Evolutionary conservation across 2,329 filamentous ascomycete species (phyloP), one percentile per base, ranked within the genome.

Genomic region (Exophiala alcalophila): DNA sequence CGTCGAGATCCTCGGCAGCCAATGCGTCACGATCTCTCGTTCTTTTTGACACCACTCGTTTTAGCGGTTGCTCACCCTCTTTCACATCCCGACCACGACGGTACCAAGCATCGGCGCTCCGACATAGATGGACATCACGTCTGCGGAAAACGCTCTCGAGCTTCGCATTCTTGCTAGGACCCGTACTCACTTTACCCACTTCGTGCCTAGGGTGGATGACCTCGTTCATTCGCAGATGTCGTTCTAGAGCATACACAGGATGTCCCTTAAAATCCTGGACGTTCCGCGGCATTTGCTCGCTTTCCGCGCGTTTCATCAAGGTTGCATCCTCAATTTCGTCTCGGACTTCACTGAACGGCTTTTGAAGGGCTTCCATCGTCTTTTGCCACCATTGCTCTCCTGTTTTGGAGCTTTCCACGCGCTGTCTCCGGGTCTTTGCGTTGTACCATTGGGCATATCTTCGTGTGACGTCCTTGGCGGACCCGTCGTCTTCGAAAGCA

Each of bases 21-120:
- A 14, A 18, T 2, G 20, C 31, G 15, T 20, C 12, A 39, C 55
- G 19, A 47, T 52, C 46, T 53, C 61, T 57, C 63, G 59, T 51
- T 63, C 54, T 68, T 63, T 56, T 76, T 3, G 59, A 74, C 0
- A 74, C 70, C 2, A 87, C 67, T 60, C 83, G 83, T 61, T 95
- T 97, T 10, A 86, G 74, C 0, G 92, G 87, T 42, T 92, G 83
- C 61, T 95, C 86, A 10, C 84, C 80, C 0, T 78, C 67, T 53
- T 80, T 86, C 5, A 98, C 79, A 51, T 89, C 83, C 18, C 88
- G 76, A 0, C 92, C 92, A 47, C 91, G 67, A 2, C 90, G 81
- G 63, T 92, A 96, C 94, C 92, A 98, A 51, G 85, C 88, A 54
- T 94, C 88, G 3, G 80, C 81, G 49, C 81, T 94, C 49, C 82